A percentile compares a stretch with the other conserved stretches of the same genome.
phyloP scores from a whole-genome alignment of 2,329 filamentous ascomycete species.

The Taxawa tesnikishii region DNA sequence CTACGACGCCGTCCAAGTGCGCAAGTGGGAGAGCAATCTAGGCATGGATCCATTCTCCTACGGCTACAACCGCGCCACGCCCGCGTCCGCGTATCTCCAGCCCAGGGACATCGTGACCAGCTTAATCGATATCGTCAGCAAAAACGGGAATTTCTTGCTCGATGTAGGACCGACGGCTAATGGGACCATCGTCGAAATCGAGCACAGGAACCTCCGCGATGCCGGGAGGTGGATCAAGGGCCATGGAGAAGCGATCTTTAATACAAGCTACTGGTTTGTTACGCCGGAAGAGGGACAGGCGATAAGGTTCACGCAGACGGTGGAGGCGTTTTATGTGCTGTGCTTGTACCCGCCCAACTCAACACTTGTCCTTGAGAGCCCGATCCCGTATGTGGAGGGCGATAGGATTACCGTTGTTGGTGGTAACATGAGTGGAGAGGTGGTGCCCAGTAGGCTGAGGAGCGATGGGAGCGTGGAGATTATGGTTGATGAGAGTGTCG shows the following conservation, averaged over 20 bases:
- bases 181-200: slow-evolving; percentile 39
- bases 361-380: slow-evolving; percentile 27
- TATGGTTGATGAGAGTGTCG: slow-evolving; percentile 20
- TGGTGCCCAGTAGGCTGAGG: slow-evolving; percentile 15
- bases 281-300: slow-evolving; percentile 30
- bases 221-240: slow-evolving; percentile 43
- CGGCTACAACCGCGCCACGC: slow-evolving; percentile 46
- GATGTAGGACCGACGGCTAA: slow-evolving; percentile 45
- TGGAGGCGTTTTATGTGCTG: slow-evolving; percentile 41
- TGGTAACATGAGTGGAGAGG: slow-evolving; percentile 16
- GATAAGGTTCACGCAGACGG: slow-evolving; percentile 40
- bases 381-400: slow-evolving; percentile 34
- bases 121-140: slow-evolving; percentile 41
- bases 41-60: slow-evolving; percentile 51
- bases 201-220: slow-evolving; percentile 34
- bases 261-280: slow-evolving; percentile 44
- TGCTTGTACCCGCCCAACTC: slow-evolving; percentile 31
- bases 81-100: slow-evolving; percentile 38
- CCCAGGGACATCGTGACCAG: slow-evolving; percentile 34
- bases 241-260: slow-evolving; percentile 44
- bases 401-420: slow-evolving; percentile 36
- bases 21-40: slow-evolving; percentile 49
- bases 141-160: slow-evolving; percentile 45
- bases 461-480: slow-evolving; percentile 20
- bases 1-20: slow-evolving; percentile 35